phyloP scores from a whole-genome alignment of 2,329 filamentous ascomycete genomes.

The Didymella arachidicola region DNA sequence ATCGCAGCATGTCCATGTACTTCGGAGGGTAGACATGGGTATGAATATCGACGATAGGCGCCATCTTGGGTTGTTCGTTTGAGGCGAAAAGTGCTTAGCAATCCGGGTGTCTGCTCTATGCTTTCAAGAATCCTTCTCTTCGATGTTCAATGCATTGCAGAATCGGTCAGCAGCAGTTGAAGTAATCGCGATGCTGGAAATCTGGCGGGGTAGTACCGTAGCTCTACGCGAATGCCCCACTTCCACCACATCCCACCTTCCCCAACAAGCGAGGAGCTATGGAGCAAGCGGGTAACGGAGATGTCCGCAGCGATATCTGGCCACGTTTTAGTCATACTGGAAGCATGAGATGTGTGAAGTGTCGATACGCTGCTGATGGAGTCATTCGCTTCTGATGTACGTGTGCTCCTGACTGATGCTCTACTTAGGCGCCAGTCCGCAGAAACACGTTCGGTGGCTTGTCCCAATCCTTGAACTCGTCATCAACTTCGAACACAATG shows the following conservation, averaged over 20 bases:
- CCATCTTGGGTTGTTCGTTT: conserved; percentile 5
- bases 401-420: not conserved
- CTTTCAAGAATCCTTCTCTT: not conserved
- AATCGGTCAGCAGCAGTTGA: not conserved
- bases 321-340: conserved; percentile 15
- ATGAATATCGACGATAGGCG: conserved; percentile 65
- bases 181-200: conserved; percentile 24
- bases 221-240: conserved; percentile 32
- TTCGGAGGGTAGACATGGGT: conserved; percentile 69
- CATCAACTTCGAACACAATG: conserved; percentile 44
- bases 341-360: not conserved
- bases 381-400: not conserved
- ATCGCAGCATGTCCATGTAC: conserved; percentile 65
- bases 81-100: not conserved
- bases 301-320: conserved; percentile 23
- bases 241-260: conserved; percentile 45
- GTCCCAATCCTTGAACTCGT: conserved; percentile 42
- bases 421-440: conserved; percentile 34
- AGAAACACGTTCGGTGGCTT: conserved; percentile 49
- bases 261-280: conserved; percentile 32
- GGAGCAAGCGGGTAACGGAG: conserved; percentile 24
- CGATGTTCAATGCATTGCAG: not conserved
- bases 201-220: conserved; percentile 38
- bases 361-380: not conserved
- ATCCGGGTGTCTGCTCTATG: not conserved